These are phyloP conservation scores for Allomyces javanicus DNA, from an alignment of 192 early-diverging fungal species.

Conservation along the genomic window DNA sequence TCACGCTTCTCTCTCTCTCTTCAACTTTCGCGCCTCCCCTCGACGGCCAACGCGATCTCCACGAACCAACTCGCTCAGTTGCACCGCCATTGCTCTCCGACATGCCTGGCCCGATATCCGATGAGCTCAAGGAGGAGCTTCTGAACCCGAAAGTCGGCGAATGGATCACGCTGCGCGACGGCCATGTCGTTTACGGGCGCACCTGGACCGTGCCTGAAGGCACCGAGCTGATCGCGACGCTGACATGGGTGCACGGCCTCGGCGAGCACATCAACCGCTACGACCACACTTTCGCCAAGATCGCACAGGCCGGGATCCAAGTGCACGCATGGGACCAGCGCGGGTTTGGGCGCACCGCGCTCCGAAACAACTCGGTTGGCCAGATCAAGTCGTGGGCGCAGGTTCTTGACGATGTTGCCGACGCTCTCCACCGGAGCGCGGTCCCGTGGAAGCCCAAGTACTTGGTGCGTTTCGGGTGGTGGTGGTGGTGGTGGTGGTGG, in stretches of 20 bases:
- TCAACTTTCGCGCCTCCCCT: too few relatives aligned
- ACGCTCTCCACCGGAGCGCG: constrained; percentile 13
- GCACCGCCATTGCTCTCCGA: too few relatives aligned
- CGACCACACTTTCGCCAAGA: constrained; percentile 33
- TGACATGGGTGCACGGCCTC: constrained; percentile 18
- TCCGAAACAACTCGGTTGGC: constrained; percentile 23
- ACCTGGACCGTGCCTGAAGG: background rate
- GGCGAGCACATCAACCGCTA: constrained; percentile 27
- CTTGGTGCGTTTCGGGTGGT: constrained; percentile 16
- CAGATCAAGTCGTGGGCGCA: constrained; percentile 21
- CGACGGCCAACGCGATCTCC: too few relatives aligned
- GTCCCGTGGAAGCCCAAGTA: constrained; percentile 18
- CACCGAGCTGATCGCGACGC: constrained; percentile 13
- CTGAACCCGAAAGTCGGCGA: background rate
- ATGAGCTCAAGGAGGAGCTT: background rate
- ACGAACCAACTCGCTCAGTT: too few relatives aligned
- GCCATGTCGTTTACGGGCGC: background rate
- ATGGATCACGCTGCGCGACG: background rate
- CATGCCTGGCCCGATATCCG: too few relatives aligned
- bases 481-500: background rate
- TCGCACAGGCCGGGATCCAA: constrained; percentile 30
- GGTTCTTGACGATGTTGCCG: constrained; percentile 24
- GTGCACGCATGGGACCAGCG: constrained; percentile 40
- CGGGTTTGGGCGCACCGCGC: constrained; percentile 43
- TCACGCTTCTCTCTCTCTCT: too few relatives aligned